phyloP scores from a whole-genome alignment of 2,329 filamentous ascomycete species.

The Aspergillus neoniger region DNA sequence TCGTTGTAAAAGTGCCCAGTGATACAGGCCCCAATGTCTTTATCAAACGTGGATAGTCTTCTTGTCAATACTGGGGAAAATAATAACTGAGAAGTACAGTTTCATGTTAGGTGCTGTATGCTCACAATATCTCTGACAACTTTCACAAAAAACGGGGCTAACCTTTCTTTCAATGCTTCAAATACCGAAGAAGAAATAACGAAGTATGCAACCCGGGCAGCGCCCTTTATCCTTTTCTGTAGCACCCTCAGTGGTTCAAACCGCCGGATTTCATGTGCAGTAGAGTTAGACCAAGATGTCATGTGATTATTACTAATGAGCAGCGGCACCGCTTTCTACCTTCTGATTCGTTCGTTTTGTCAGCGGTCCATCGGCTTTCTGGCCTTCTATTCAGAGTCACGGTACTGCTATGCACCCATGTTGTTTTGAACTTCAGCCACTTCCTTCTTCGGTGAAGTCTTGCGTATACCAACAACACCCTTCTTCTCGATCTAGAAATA shows the following conservation, averaged over 20 bases:
- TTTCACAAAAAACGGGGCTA: not conserved
- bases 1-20: slow-evolving; percentile 43
- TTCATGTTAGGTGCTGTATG: not conserved
- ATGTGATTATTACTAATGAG: not conserved
- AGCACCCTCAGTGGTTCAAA: not conserved
- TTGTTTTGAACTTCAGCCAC: not conserved
- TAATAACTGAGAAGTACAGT: not conserved
- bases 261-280: not conserved
- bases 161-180: not conserved
- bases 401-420: not conserved
- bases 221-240: not conserved
- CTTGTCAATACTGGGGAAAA: not conserved
- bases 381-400: not conserved
- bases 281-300: not conserved
- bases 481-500: not conserved
- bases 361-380: not conserved
- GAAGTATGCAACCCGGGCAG: not conserved
- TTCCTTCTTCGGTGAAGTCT: not conserved
- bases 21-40: not conserved
- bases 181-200: not conserved
- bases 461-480: not conserved
- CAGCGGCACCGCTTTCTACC: not conserved
- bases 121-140: not conserved
- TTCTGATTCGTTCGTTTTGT: not conserved
- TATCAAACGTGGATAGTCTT: not conserved